Evolutionary conservation across 2,329 filamentous ascomycete genomes (phyloP), one percentile per base, ranked within the genome.

Genomic region (Lojkania enalia): DNA sequence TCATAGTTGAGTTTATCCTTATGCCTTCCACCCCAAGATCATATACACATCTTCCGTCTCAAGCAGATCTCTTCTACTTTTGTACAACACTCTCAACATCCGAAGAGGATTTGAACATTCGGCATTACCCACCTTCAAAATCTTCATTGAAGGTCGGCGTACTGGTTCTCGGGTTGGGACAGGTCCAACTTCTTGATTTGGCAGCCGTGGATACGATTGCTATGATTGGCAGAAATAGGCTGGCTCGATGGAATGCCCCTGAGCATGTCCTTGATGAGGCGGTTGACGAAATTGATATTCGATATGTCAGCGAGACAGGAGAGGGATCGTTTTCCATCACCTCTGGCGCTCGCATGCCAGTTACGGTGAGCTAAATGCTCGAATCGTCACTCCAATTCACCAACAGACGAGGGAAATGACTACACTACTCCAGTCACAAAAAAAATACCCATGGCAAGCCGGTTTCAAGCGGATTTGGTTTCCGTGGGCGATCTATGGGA

Each of bases 231-330:
- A 57, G 64, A 32, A 62, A 57, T 32, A 51, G 60, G 16, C 53
- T 70, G 19, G 52, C 49, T 50, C 54, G 40, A 39, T 38, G 62
- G n/a, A 57, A 59, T 23, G 51, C 64, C 13, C 43, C 61, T 14
- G 44, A 53, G 18, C 40, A 38, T 16, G 56, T 57, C n/a, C 35
- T 64, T 4, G 58, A 67, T 13, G 51, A 67, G 39, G 60, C 62
- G 18, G 55, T 70, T 31, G 65, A 69, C 42, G 65, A 68, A 39
- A 46, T 70, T 23, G 65, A 70, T 46, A 63, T 70, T 49, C 63
- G 63, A 41, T 69, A 67, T 52, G 58, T 70, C 53, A 67, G 55
- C 48, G 58, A 64, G 60, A 67, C 54, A 42, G 65, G 67, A 54
- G 62, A 65, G 45, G 64, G 65, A 32, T 63, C 63, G 31, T 68